These are phyloP conservation scores for Gossypium davidsonii DNA, from an alignment of 441 rosid species.

Conservation along the genomic window DNA sequence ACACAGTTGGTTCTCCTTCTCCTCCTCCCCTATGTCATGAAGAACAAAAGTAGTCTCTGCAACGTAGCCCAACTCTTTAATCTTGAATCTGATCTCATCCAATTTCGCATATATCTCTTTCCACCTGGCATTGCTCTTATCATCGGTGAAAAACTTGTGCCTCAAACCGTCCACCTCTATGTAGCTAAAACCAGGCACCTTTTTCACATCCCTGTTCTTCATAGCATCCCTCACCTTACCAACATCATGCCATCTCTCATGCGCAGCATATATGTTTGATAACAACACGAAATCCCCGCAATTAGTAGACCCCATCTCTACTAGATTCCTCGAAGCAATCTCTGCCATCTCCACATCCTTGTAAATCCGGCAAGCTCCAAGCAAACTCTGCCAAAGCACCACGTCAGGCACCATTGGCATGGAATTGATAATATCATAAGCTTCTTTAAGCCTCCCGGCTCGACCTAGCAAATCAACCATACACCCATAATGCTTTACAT, in stretches of 20 bases:
- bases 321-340: conserved; percentile 47
- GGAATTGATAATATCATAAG: conserved; percentile 53
- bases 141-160: conserved; percentile 66
- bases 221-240: conserved; percentile 54
- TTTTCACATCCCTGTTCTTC: conserved; percentile 64
- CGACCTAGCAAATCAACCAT: conserved; percentile 81
- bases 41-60: conserved; percentile 66
- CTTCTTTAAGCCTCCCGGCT: conserved; percentile 64
- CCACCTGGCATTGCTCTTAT: conserved; percentile 51
- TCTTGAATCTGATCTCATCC: conserved; percentile 57
- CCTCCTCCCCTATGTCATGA: conserved; percentile 87
- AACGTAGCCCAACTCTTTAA: conserved; percentile 64
- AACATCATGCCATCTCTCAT: conserved; percentile 70
- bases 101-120: conserved; percentile 54
- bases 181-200: conserved; percentile 71
- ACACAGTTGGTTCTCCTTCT: conserved; percentile 65
- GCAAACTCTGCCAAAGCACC: conserved; percentile 80
- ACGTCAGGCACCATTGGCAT: conserved; percentile 59
- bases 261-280: conserved; percentile 71
- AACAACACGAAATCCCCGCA: conserved; percentile 74
- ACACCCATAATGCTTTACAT: conserved; percentile 71
- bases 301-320: conserved; percentile 62
- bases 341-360: conserved; percentile 72
- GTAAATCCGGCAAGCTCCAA: conserved; percentile 68
- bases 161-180: conserved; percentile 52